Evolutionary conservation across 2,329 filamentous ascomycete species (phyloP).

Genomic region (Penicillium hordei): DNA sequence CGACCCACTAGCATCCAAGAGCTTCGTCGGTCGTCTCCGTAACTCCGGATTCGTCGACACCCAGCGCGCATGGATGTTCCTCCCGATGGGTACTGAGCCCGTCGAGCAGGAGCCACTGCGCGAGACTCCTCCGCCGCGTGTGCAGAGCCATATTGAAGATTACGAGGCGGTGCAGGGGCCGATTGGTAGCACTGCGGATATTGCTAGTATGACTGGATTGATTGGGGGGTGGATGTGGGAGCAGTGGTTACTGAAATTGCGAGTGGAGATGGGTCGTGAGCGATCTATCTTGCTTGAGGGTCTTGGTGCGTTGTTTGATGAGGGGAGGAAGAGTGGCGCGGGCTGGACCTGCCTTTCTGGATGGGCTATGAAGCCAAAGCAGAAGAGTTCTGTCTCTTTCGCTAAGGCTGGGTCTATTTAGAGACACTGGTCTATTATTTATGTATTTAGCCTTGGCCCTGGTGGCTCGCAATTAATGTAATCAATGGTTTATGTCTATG

Average conservation of each 20-base stretch:
- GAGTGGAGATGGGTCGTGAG: constrained; percentile 77
- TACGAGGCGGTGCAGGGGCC: constrained; percentile 59
- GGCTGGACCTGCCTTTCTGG: constrained; percentile 63
- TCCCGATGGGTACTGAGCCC: constrained; percentile 69
- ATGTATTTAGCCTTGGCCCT: constrained; percentile 6
- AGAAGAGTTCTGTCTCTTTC: constrained; percentile 9
- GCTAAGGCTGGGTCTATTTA: background rate
- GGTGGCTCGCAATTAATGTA: constrained; percentile 19
- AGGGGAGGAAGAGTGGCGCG: constrained; percentile 57
- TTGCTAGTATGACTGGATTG: constrained; percentile 74
- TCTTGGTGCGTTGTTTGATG: constrained; percentile 59
- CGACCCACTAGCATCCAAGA: constrained; percentile 78
- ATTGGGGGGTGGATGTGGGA: constrained; percentile 92
- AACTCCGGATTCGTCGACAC: constrained; percentile 76
- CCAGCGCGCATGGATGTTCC: constrained; percentile 82
- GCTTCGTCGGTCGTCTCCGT: constrained; percentile 72
- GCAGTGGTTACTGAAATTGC: constrained; percentile 87
- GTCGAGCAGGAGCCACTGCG: constrained; percentile 48
- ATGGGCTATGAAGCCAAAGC: constrained; percentile 55
- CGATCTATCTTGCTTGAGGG: constrained; percentile 55
- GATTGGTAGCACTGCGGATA: constrained; percentile 68
- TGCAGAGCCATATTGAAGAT: constrained; percentile 44
- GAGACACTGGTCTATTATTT: background rate
- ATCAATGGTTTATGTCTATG: constrained; percentile 8
- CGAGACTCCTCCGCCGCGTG: constrained; percentile 39